A percentile compares a stretch with the other conserved stretches of the same genome.
phyloP scores from a whole-genome alignment of 2,329 filamentous ascomycete species.

The Cadophora sp. region DNA sequence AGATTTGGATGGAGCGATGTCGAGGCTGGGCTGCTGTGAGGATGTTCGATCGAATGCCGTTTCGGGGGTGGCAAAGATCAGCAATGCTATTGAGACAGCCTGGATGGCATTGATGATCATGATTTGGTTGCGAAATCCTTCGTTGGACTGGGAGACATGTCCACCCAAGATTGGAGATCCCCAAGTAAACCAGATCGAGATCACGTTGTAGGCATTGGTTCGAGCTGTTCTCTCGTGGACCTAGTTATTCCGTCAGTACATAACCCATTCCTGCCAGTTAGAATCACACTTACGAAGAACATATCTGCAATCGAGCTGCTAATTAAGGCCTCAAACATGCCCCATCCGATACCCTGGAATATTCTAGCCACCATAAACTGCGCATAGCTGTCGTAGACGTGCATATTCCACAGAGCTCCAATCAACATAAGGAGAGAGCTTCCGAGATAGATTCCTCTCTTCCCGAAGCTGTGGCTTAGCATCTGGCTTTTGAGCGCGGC shows the following conservation, averaged over 20 bases:
- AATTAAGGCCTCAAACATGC: conserved; percentile 61
- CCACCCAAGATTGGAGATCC: conserved; percentile 62
- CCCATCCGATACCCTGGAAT: conserved; percentile 65
- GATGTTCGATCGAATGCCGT: conserved; percentile 56
- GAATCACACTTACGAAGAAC: conserved; percentile 56
- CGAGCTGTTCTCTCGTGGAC: conserved; percentile 59
- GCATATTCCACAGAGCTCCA: conserved; percentile 59
- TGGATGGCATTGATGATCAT: conserved; percentile 58
- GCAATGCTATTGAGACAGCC: conserved; percentile 53
- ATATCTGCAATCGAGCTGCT: conserved; percentile 61
- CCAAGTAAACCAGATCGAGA: conserved; percentile 57
- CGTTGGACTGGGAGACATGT: conserved; percentile 50
- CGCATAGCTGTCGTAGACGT: conserved; percentile 50
- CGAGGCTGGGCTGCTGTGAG: neutral
- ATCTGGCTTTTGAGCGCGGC: conserved; percentile 53
- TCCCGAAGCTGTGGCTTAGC: conserved; percentile 56
- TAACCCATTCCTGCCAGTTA: too few relatives aligned
- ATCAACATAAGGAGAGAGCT: conserved; percentile 55
- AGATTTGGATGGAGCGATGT: conserved; percentile 16
- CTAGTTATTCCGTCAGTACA: conserved; percentile 46
- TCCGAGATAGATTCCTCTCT: conserved; percentile 59
- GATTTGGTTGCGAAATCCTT: conserved; percentile 57
- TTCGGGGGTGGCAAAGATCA: conserved; percentile 59
- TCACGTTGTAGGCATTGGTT: conserved; percentile 53
- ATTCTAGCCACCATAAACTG: conserved; percentile 59